These are phyloP conservation scores for Naumovozyma dairenensis DNA, from an alignment of 805 yeast species.

Conservation along the genomic window DNA sequence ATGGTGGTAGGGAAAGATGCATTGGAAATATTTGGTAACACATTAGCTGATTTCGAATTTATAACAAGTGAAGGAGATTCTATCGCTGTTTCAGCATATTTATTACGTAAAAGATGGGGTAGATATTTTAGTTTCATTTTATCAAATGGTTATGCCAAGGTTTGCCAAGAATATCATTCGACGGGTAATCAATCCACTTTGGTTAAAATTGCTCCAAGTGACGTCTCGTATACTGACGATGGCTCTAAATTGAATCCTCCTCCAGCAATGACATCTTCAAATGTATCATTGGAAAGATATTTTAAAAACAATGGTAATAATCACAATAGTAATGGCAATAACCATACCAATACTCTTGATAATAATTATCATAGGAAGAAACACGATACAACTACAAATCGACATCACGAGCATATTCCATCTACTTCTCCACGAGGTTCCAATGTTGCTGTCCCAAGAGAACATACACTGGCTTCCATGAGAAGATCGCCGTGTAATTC, in stretches of 20 bases:
- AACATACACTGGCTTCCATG: neutral
- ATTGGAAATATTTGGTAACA: conserved; percentile 52
- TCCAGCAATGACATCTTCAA: conserved; percentile 10
- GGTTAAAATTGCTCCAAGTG: conserved; percentile 11
- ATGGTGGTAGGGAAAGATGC: conserved; percentile 71
- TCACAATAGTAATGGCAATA: neutral
- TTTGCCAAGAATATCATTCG: conserved; percentile 30
- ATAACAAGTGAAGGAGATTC: conserved; percentile 61
- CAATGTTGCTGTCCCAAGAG: neutral
- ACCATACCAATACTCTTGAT: neutral
- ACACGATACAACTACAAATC: too few relatives aligned
- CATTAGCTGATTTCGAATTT: conserved; percentile 62
- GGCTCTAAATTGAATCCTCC: conserved; percentile 5
- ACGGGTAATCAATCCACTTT: conserved; percentile 10
- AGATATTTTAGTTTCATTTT: conserved; percentile 52
- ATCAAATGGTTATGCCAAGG: conserved; percentile 54
- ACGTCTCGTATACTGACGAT: conserved; percentile 2
- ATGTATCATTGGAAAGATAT: conserved; percentile 9
- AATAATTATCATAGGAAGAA: too few relatives aligned
- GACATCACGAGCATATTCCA: too few relatives aligned
- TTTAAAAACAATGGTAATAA: neutral
- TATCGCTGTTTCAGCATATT: conserved; percentile 49
- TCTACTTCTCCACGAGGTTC: neutral
- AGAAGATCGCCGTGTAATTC: neutral
- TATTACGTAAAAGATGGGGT: conserved; percentile 72